Evolutionary conservation across 192 early-diverging fungal genomes (phyloP), one percentile per base, ranked within the genome.

Genomic region (Diversispora eburnea): DNA sequence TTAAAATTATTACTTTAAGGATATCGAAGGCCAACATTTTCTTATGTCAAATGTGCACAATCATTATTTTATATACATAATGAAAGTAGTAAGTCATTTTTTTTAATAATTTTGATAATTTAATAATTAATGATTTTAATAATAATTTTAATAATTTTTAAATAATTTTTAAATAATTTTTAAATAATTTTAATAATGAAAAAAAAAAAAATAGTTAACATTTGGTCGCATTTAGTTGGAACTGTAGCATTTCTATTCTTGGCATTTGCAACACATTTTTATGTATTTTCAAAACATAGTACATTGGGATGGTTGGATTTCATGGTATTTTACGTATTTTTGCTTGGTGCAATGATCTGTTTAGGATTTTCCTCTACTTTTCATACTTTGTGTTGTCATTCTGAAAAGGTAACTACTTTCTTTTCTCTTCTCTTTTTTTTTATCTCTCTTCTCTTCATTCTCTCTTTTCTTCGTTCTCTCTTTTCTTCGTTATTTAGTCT

Each of bases 381-480:
- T 79, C 95, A 97, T 79, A 82, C 88, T 12, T 91, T 93, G 55
- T 84, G 85, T 7, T 97, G 93, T 77, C 95, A 97, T 79, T 97
- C 95, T 56, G 85, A 87, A 52, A 73, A 67, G 4, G 89, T 91
- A 76, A 1, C 78, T 94, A 51, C 43, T 42, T 13, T 43, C 9
- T 43, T 33, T 33, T 33, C 25, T 33, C 25, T 33, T 33, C 25
- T 33, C 25, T 33, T 33, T 2, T 33, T 33, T 33, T 2, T n/a
- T n/a, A n/a, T 33, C 25, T 33, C 25, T 33, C 25, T 33, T 33
- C 25, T 33, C 0, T 33, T 33, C 25, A n/a, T n/a, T 33, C 25
- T 33, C 25, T 33, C 25, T 33, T 33, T 2, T 33, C 0, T 33
- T 33, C 25, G 25, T 33, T 33, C 25, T 33, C 25, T 33, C 25